Evolutionary conservation across 805 yeast species (phyloP).

Genomic region (Wickerhamomyces rabaulensis): DNA sequence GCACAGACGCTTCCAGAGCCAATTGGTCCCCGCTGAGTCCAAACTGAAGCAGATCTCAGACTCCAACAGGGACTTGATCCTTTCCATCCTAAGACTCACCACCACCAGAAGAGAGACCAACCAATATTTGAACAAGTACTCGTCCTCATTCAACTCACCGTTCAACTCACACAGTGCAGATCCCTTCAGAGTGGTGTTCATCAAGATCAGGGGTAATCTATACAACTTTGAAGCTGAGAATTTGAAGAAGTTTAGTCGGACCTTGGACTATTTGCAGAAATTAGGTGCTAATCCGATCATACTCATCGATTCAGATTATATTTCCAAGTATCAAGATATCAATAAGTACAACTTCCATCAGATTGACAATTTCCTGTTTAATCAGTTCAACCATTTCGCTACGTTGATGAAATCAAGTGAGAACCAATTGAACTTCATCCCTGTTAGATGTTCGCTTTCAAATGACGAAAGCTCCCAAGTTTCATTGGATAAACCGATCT

Average conservation of each 20-base stretch:
- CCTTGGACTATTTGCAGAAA: constrained; percentile 18
- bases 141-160: constrained; percentile 30
- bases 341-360: constrained; percentile 11
- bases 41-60: constrained; percentile 22
- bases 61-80: constrained; percentile 63
- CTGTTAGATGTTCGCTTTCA: constrained; percentile 14
- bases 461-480: neutral
- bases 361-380: constrained; percentile 13
- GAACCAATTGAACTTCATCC: constrained; percentile 11
- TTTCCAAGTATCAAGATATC: constrained; percentile 11
- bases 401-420: neutral
- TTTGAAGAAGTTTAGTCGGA: constrained; percentile 12
- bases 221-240: constrained; percentile 10
- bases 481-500: neutral
- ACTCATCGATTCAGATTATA: constrained; percentile 21
- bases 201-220: constrained; percentile 25
- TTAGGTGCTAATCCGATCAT: constrained; percentile 20
- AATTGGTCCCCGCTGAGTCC: neutral
- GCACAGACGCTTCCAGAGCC: neutral
- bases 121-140: constrained; percentile 70
- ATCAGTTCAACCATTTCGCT: constrained; percentile 17
- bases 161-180: constrained; percentile 15
- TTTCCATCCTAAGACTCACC: constrained; percentile 80
- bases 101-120: constrained; percentile 92
- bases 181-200: constrained; percentile 20